Evolutionary conservation across 139 green algal genomes (phyloP).

Genomic region (Chlorella sorokiniana): DNA sequence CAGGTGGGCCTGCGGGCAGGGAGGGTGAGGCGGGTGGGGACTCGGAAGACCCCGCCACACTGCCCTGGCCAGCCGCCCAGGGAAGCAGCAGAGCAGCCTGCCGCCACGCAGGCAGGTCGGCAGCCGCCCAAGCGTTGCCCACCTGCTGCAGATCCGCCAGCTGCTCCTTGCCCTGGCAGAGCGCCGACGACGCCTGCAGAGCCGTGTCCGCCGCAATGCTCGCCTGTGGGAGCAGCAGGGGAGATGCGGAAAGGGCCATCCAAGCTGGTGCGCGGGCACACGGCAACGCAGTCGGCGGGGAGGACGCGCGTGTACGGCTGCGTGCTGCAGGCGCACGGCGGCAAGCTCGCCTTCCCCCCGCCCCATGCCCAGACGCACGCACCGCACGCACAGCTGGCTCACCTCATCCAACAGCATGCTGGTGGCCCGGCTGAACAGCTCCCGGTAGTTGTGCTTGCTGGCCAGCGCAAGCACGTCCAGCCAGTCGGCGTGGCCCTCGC

Average conservation of each 20-base stretch:
- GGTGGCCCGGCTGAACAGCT: not conserved
- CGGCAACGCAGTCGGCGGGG: too few species aligned
- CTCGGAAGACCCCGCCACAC: too few species aligned
- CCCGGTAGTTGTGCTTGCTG: constrained; percentile 13
- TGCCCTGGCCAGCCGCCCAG: too few species aligned
- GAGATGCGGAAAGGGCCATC: too few species aligned
- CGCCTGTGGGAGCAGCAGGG: not conserved
- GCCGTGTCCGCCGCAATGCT: not conserved
- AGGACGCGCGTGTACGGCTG: too few species aligned
- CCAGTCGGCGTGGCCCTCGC: not conserved
- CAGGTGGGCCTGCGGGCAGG: not conserved
- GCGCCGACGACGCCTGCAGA: not conserved
- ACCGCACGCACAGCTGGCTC: not conserved
- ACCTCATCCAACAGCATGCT: not conserved
- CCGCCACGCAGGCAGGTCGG: too few species aligned
- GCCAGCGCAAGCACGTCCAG: constrained; percentile 13
- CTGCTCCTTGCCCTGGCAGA: not conserved
- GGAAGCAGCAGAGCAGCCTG: too few species aligned
- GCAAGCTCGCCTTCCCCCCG: too few species aligned
- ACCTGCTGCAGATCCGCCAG: not conserved
- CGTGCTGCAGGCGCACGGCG: too few species aligned
- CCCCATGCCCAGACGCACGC: too few species aligned
- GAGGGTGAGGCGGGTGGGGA: not conserved
- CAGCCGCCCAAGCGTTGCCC: not conserved
- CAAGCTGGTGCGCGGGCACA: too few species aligned